These are phyloP conservation scores for Nosema bombycis DNA, from an alignment of 371 early-diverging fungal species.

Conservation along the genomic window DNA sequence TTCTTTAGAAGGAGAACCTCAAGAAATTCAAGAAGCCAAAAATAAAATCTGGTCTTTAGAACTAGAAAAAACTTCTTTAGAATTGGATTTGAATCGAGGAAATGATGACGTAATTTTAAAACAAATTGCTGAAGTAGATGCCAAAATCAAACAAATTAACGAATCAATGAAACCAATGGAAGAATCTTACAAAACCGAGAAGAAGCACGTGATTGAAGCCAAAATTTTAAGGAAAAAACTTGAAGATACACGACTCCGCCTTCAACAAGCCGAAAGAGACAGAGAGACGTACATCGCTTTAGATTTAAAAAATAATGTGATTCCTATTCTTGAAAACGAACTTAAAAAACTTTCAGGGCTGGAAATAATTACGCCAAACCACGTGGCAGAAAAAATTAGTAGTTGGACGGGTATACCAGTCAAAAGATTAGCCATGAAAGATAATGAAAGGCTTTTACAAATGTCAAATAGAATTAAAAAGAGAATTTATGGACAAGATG, in stretches of 20 bases:
- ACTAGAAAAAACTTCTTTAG: conserved; percentile 61
- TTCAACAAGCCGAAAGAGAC: conserved; percentile 60
- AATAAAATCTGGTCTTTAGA: conserved; percentile 64
- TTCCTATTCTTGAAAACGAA: conserved; percentile 71
- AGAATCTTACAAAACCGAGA: conserved; percentile 56
- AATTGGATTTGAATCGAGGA: conserved; percentile 54
- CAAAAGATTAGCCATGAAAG: conserved; percentile 71
- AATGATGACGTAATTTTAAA: conserved; percentile 19
- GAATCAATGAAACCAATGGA: conserved; percentile 55
- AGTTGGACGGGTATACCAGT: conserved; percentile 81
- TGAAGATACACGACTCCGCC: conserved; percentile 59
- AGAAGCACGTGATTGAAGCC: conserved; percentile 52
- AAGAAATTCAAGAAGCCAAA: conserved; percentile 70
- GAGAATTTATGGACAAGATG: conserved; percentile 77
- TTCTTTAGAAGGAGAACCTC: conserved; percentile 76
- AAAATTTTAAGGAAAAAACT: conserved; percentile 58
- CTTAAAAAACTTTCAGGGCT: conserved; percentile 68
- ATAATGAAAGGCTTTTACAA: conserved; percentile 73
- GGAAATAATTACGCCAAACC: conserved; percentile 76
- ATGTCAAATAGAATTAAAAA: conserved; percentile 71
- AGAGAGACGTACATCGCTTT: conserved; percentile 56
- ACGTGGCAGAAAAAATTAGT: conserved; percentile 76
- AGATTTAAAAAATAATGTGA: conserved; percentile 70
- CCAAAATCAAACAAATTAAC: conserved; percentile 52
- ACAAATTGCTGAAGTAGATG: conserved; percentile 48